These are phyloP conservation scores for Fusarium falciforme DNA, from an alignment of 2,329 filamentous ascomycete species.

Conservation along the genomic window DNA sequence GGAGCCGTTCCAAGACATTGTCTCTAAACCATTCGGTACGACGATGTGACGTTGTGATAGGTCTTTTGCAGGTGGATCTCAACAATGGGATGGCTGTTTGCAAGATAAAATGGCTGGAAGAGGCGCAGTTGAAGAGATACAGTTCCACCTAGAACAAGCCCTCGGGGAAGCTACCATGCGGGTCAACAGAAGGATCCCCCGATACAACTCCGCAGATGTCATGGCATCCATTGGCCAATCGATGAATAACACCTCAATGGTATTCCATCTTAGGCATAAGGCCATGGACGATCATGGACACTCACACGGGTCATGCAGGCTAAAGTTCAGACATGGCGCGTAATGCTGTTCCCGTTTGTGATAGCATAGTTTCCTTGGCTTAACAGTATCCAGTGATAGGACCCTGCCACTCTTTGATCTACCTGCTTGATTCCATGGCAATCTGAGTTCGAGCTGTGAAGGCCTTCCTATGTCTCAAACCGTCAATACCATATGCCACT, in stretches of 20 bases:
- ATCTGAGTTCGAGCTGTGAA: background rate
- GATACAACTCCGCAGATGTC: background rate
- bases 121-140: background rate
- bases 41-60: background rate
- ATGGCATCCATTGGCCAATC: background rate
- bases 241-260: background rate
- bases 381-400: background rate
- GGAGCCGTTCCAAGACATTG: background rate
- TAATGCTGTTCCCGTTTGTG: background rate
- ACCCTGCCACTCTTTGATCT: background rate
- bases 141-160: background rate
- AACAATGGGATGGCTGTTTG: fast-evolving
- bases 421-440: background rate
- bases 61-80: background rate
- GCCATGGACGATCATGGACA: background rate
- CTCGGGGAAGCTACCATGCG: background rate
- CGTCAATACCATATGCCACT: background rate
- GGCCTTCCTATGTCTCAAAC: background rate
- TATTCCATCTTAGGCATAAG: background rate
- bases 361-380: background rate
- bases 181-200: background rate
- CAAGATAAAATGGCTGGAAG: background rate
- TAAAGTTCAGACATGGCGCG: background rate
- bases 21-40: background rate
- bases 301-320: background rate